Base-by-base conservation (phyloP, 1,284 basidiomycete genomes). In the Sphaerobolus stellatus region DNA sequence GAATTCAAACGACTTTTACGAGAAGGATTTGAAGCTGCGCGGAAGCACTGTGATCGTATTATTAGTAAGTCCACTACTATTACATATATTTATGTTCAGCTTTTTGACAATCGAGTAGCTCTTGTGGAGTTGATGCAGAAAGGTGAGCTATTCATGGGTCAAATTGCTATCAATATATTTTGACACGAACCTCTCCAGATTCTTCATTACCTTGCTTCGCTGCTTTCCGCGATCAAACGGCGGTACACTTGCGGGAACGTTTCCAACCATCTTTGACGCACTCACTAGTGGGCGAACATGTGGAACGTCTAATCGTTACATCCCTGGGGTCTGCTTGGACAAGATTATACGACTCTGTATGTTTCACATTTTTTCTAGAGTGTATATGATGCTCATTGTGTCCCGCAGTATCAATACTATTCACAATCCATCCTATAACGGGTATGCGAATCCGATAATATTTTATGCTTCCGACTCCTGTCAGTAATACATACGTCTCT, bases 91-190 rank as follows among this genome's bases (percentile, higher is more conserved):
- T 18, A 24, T 53, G n/a, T 64, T 50, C 20, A 48, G 29, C n/a
- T 5, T 40, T 14, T 54, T 50, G n/a, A 56, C 27, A 16, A 44
- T 38, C 47, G 44, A 16, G 3, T 54, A 92, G 90, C 93, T 47
- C 80, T 98, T 61, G 94, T 98, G 33, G 95, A 98, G 68, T 75
- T 98, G 45, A 98, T 98, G 95, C 93, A 96, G 71, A 94, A 92
- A 77, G 88, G 90, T 88, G 58, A 58, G 72, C 65, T 7, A 30
- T 20, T 36, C 13, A 4, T 33, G 29, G 41, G 22, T 22, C 14
- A 20, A 18, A 5, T 20, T 9, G 27, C 13, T 8, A n/a, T n/a
- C n/a, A 11, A 40, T 34, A 31, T 58, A 13, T 40, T 43, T 14
- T 41, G 20, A 16, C 18, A n/a, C 28, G 27, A 41, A 20, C n/a